Evolutionary conservation across 345 rosid genomes (phyloP), one percentile per base, ranked within the genome.

Genomic region (Sonneratia caseolaris): DNA sequence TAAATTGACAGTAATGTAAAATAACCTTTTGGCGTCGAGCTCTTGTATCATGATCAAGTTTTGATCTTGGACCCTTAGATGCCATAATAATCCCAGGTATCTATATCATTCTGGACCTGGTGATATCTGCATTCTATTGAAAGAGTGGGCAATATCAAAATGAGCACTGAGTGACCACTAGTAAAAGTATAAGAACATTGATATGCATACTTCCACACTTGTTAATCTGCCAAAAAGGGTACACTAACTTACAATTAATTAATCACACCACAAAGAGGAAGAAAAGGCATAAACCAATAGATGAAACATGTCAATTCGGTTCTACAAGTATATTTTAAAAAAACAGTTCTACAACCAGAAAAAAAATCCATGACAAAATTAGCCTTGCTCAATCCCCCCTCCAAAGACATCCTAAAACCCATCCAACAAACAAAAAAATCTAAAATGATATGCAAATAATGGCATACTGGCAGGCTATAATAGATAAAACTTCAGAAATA

Each of bases 11-110:
- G 64, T 22, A 24, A n/a, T 70, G 12, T 40, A 35, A 57, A 62
- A 37, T 61, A 22, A 75, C 98, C 97, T 90, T 92, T 22, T 86
- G 97, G 69, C 98, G 97, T 80, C 89, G 88, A 86, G 95, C 86
- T 86, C 84, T 84, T 42, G 95, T 85, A 59, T 92, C 98, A 69
- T 77, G 88, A 78, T 92, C 98, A 71, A 87, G 89, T 88, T 81
- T 90, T 69, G 88, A 77, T 78, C 84, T 81, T 48, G 84, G 85
- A 75, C 87, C 92, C 79, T 88, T 88, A 49, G 92, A 84, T 16
- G 90, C 88, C 92, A 88, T 88, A 75, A 77, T 79, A 53, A 49
- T 13, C 49, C 56, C 38, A 55, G 24, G 37, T 36, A 70, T 51
- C 56, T 75, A 75, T 38, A 53, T 37, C 65, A 65, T 66, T 14